Conservation (phyloP, 2,329 filamentous ascomycete species). For the Arthrobotrys musiformis region DNA sequence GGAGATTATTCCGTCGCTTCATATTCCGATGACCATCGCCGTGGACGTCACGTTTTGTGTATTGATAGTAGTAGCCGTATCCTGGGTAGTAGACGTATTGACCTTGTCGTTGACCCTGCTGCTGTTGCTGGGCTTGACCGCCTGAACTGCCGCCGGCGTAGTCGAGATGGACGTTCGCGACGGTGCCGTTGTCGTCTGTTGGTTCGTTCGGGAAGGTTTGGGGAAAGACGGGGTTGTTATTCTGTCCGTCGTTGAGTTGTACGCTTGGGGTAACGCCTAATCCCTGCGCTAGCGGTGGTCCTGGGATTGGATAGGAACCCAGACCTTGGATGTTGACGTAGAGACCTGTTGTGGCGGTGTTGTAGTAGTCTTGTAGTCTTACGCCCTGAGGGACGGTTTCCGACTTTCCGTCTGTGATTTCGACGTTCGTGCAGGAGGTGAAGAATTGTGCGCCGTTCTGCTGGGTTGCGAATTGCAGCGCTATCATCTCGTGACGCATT, state of each 20-base stretch:
- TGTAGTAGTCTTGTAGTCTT: slow-evolving; percentile 62
- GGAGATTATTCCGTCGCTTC: background rate
- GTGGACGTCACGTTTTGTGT: background rate
- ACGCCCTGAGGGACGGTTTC: slow-evolving; percentile 58
- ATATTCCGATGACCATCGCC: background rate
- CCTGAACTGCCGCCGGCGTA: background rate
- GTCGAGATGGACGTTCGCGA: slow-evolving; percentile 6
- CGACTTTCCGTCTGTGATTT: slow-evolving; percentile 63
- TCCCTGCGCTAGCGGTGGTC: slow-evolving; percentile 30
- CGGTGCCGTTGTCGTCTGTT: slow-evolving; percentile 14
- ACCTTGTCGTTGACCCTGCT: background rate
- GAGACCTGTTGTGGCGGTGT: slow-evolving; percentile 59
- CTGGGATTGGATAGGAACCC: slow-evolving; percentile 56
- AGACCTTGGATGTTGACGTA: slow-evolving; percentile 56
- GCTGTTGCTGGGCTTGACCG: background rate
- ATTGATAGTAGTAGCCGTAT: slow-evolving; percentile 7
- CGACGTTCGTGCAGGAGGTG: slow-evolving; percentile 67
- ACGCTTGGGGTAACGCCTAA: background rate
- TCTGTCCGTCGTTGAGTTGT: slow-evolving; percentile 6
- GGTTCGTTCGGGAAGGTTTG: background rate
- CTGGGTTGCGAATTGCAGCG: slow-evolving; percentile 64
- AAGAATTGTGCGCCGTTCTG: slow-evolving; percentile 67
- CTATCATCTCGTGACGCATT: slow-evolving; percentile 68
- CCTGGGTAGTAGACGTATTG: slow-evolving; percentile 13
- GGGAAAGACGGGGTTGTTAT: slow-evolving; percentile 3